A percentile compares a stretch with the other conserved stretches of the same genome.
These are phyloP conservation scores for Termitomyces sp. DNA, from an alignment of 768 basidiomycete species.

Conservation along the genomic window DNA sequence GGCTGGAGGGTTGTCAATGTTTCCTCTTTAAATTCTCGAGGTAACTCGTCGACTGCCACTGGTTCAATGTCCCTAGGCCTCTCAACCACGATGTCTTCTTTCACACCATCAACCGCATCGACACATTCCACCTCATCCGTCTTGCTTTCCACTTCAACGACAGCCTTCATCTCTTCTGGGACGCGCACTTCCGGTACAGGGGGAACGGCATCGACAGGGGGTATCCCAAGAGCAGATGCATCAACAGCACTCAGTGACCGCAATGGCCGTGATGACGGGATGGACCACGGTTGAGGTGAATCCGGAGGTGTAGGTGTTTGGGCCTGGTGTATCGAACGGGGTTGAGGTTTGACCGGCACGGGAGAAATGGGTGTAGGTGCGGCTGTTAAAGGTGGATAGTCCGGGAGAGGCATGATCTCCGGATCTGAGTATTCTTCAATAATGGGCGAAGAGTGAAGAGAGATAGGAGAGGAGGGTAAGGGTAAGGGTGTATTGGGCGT, in stretches of 20 bases:
- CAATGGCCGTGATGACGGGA: slow-evolving; percentile 16
- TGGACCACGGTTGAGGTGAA: slow-evolving; percentile 28
- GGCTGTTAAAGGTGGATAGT: slow-evolving; percentile 4
- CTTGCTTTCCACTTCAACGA: background rate
- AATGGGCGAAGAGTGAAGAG: background rate
- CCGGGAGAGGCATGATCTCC: slow-evolving; percentile 38
- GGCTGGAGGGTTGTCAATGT: background rate
- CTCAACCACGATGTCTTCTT: background rate
- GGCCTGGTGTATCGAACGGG: background rate
- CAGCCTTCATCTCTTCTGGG: background rate
- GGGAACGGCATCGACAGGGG: slow-evolving; percentile 3
- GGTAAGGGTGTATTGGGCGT: slow-evolving; percentile 7
- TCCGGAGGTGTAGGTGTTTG: slow-evolving; percentile 45
- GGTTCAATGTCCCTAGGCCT: background rate
- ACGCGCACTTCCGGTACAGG: background rate
- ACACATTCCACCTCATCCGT: background rate
- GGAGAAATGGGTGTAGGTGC: slow-evolving; percentile 13
- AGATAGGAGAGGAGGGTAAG: background rate
- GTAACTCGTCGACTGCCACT: background rate
- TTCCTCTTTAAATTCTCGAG: background rate
- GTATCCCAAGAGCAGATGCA: slow-evolving; percentile 37
- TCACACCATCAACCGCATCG: background rate
- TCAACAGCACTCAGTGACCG: slow-evolving; percentile 44
- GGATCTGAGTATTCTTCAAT: slow-evolving; percentile 34
- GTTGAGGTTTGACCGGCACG: slow-evolving; percentile 4